Percentiles rank a stretch among this genome's conserved stretches.
These are phyloP conservation scores for Juglanconis sp. DNA, from an alignment of 2,329 filamentous ascomycete species.

Conservation along the genomic window DNA sequence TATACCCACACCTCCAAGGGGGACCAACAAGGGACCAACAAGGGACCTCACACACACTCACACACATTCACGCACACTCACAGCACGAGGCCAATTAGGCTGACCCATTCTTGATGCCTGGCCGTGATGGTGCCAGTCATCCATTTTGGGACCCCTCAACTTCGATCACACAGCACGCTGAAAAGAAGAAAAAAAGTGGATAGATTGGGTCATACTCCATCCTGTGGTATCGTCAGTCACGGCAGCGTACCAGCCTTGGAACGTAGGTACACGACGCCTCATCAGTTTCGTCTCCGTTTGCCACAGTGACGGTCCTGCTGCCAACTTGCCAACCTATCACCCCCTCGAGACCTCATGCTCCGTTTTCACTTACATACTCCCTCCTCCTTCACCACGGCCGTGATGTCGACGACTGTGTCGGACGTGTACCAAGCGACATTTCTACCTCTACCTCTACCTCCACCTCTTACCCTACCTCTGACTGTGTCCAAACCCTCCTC, in stretches of 20 bases:
- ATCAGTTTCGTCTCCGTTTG: slow-evolving; percentile 19
- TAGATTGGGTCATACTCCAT: not conserved
- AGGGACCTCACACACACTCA: not conserved
- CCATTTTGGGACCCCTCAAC: not conserved
- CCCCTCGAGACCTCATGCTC: not conserved
- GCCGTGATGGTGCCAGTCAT: not conserved
- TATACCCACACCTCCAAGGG: not conserved
- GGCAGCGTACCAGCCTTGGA: slow-evolving; percentile 2
- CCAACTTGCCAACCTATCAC: not conserved
- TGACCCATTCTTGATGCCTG: not conserved
- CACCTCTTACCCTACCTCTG: too few relatives aligned
- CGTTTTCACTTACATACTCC: slow-evolving; percentile 9
- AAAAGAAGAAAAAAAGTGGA: not conserved
- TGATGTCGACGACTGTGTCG: slow-evolving; percentile 10
- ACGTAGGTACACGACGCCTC: not conserved
- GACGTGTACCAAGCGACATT: not conserved
- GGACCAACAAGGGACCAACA: too few relatives aligned
- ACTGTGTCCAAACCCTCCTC: not conserved
- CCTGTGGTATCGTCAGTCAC: slow-evolving; percentile 7
- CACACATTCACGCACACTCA: not conserved
- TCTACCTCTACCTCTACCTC: not conserved
- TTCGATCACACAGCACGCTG: not conserved
- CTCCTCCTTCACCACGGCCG: not conserved
- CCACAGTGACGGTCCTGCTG: not conserved
- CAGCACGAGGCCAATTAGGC: not conserved